phyloP scores from a whole-genome alignment of 768 basidiomycete species.

The Calocera viscosa region DNA sequence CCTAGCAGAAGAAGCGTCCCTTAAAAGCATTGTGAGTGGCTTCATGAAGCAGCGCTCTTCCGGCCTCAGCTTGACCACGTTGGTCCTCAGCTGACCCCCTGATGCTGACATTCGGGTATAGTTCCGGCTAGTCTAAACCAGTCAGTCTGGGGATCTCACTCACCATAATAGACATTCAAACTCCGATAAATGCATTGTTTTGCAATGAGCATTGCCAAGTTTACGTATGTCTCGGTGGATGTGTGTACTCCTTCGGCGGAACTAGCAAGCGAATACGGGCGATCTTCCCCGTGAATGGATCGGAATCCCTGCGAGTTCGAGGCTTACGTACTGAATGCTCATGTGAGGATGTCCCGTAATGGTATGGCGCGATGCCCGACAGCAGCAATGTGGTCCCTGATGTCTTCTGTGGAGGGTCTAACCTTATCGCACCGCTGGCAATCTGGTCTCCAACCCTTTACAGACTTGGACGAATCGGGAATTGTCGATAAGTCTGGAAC shows the following conservation, averaged over 20 bases:
- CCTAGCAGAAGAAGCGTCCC: too few species aligned
- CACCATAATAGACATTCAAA: not conserved
- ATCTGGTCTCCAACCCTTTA: not conserved
- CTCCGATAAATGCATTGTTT: not conserved
- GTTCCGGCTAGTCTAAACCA: too few species aligned
- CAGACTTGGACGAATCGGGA: not conserved
- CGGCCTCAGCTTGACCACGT: too few species aligned
- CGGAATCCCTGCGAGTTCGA: not conserved
- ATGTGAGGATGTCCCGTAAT: not conserved
- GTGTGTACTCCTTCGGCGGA: not conserved
- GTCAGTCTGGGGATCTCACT: too few species aligned
- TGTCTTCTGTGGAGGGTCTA: not conserved
- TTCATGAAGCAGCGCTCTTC: too few species aligned
- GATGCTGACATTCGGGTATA: too few species aligned
- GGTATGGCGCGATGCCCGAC: not conserved
- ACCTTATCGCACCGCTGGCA: conserved; percentile 2
- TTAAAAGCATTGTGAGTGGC: too few species aligned
- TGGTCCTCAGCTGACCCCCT: too few species aligned
- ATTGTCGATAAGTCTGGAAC: not conserved
- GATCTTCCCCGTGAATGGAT: not conserved
- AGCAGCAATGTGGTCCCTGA: not conserved
- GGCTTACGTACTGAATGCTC: not conserved
- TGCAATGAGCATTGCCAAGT: too few species aligned
- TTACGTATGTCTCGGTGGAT: not conserved
- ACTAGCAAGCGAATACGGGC: not conserved